Evolutionary conservation across 441 rosid genomes (phyloP).

Genomic region (Corymbia calophylla): DNA sequence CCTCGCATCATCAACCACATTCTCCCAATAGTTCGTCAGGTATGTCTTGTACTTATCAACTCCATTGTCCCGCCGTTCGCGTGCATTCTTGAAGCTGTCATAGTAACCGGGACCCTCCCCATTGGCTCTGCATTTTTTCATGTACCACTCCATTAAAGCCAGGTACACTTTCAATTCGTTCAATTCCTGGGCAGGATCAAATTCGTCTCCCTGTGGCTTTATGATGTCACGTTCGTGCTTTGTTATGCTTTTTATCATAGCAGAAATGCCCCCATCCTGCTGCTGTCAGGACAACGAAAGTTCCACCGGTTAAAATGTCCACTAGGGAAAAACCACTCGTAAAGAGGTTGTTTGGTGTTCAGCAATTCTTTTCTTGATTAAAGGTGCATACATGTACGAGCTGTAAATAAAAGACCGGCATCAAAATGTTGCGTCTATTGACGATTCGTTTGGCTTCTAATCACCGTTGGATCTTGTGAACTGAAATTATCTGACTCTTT

Average conservation of each 20-base stretch:
- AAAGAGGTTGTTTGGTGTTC: neutral
- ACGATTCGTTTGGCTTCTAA: too few relatives aligned
- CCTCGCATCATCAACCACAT: constrained; percentile 32
- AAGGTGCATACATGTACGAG: neutral
- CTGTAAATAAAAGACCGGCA: too few relatives aligned
- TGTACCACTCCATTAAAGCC: constrained; percentile 54
- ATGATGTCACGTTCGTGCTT: constrained; percentile 5
- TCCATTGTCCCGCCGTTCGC: neutral
- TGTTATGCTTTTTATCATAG: constrained; percentile 1
- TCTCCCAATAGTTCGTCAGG: constrained; percentile 36
- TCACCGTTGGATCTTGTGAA: too few relatives aligned
- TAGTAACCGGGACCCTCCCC: constrained; percentile 32
- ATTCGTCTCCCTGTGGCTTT: constrained; percentile 1
- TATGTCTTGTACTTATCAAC: constrained; percentile 16
- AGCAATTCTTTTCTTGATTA: neutral
- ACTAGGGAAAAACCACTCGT: neutral
- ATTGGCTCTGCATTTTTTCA: constrained; percentile 16
- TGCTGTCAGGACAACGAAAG: constrained; percentile 1
- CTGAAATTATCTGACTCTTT: too few relatives aligned
- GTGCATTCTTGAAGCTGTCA: constrained; percentile 34
- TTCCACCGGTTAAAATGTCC: neutral
- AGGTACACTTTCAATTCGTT: constrained; percentile 25
- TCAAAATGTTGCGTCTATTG: too few relatives aligned
- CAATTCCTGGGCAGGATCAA: constrained; percentile 18
- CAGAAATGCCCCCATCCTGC: neutral